Percentiles rank a stretch among this genome's conserved stretches.
These are phyloP conservation scores for Sarocladium oryzae DNA, from an alignment of 2,329 filamentous ascomycete species.

Conservation along the genomic window DNA sequence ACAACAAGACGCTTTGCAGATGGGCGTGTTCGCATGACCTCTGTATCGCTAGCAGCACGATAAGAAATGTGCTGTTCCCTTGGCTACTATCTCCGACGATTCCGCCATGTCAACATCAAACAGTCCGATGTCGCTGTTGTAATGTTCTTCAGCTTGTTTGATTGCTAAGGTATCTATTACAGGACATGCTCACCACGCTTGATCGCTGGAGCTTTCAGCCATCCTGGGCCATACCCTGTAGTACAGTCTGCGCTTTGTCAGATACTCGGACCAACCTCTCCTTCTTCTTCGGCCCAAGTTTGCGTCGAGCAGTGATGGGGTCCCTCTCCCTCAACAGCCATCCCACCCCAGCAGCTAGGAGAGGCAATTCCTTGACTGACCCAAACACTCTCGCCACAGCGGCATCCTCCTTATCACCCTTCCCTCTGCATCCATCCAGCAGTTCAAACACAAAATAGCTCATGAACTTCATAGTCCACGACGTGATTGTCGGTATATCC, in stretches of 20 bases:
- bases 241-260: conserved; percentile 25
- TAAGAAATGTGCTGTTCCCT: too few species aligned
- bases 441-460: conserved; percentile 74
- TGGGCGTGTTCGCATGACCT: too few species aligned
- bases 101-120: too few species aligned
- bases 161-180: too few species aligned
- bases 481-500: conserved; percentile 70
- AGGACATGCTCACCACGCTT: too few species aligned
- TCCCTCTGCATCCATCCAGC: conserved; percentile 55
- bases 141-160: too few species aligned
- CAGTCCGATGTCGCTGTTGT: too few species aligned
- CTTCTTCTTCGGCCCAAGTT: conserved; percentile 43
- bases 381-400: conserved; percentile 61
- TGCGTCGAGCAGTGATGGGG: conserved; percentile 50
- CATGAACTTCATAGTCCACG: conserved; percentile 70
- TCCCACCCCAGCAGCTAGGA: conserved; percentile 66
- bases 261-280: conserved; percentile 33
- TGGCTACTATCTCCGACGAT: too few species aligned
- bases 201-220: too few species aligned
- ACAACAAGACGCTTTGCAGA: too few species aligned
- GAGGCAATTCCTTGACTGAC: conserved; percentile 54
- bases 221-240: conserved; percentile 12
- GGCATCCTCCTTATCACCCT: conserved; percentile 44
- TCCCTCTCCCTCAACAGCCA: conserved; percentile 71
- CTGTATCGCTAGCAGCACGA: too few species aligned